Conservation (phyloP, 2,329 filamentous ascomycete genomes). For the Colletotrichum karsti region DNA sequence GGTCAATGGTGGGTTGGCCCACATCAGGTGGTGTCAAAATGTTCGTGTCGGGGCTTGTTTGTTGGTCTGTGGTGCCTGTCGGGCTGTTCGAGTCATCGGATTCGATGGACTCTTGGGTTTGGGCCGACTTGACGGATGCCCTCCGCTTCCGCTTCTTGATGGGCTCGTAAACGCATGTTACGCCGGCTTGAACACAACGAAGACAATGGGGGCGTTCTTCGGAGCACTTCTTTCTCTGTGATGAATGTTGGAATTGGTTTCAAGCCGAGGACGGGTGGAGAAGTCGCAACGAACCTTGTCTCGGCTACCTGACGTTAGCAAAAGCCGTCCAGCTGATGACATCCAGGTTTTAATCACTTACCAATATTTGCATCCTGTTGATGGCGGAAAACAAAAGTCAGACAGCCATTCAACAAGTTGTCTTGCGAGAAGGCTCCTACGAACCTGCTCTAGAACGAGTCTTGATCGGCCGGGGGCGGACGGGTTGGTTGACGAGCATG, state of each 20-base stretch:
- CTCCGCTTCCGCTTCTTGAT: constrained; percentile 30
- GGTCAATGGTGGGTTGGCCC: not conserved
- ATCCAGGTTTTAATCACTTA: not conserved
- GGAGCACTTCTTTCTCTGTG: constrained; percentile 29
- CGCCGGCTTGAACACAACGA: constrained; percentile 26
- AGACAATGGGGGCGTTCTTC: constrained; percentile 29
- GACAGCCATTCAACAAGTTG: not conserved
- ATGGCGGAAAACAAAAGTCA: not conserved
- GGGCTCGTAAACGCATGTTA: constrained; percentile 27
- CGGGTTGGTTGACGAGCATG: constrained; percentile 28
- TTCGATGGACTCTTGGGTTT: not conserved
- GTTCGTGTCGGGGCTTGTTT: constrained; percentile 18
- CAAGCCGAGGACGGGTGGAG: not conserved
- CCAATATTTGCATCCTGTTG: constrained; percentile 29
- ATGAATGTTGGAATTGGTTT: not conserved
- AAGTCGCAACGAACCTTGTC: constrained; percentile 23
- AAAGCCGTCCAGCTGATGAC: not conserved
- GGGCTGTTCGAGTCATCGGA: constrained; percentile 17
- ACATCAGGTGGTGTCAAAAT: constrained; percentile 13
- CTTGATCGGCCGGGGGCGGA: constrained; percentile 28
- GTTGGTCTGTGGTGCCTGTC: not conserved
- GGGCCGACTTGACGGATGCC: not conserved
- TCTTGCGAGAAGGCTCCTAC: constrained; percentile 1
- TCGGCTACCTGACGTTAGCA: constrained; percentile 17
- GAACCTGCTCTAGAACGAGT: constrained; percentile 31